Evolutionary conservation across 1,284 basidiomycete species (phyloP), one percentile per base, ranked within the genome.

Genomic region (Rhodotorula sp.): DNA sequence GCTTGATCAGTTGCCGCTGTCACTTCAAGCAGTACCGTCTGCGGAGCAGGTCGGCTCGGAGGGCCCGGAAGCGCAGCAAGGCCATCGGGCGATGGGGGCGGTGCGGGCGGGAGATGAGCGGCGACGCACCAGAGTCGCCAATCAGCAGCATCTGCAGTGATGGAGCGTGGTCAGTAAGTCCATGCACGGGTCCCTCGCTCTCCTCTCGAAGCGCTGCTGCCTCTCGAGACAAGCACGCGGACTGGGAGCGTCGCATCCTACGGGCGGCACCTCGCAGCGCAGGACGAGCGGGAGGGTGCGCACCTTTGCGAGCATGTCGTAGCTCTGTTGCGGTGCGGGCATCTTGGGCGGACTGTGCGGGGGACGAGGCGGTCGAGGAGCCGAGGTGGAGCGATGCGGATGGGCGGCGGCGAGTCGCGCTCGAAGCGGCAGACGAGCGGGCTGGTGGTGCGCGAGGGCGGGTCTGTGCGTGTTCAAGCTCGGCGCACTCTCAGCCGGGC

Each of bases 91-190:
- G 63, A 27, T 45, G 17, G 52, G 53, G 53, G 53, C 53, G 53
- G 53, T 54, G 53, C 27, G 27, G 53, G 27, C 53, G 53, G 27
- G 46, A 19, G 23, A 50, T 65, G 50, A 74, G 60, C 17, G 55
- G 48, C 34, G 23, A 61, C 82, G 78, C 70, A 93, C 93, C 94
- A 79, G 94, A 97, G 84, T 97, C 94, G 74, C 94, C 94, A 81
- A 97, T 97, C 81, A 97, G 90, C 70, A 97, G 88, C 77, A 97
- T 90, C 90, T 93, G 77, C 42, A 14, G 8, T 25, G 13, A 12
- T 19, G 25, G 7, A 14, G 5, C 34, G 34, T 34, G 34, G 34
- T 34, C 34, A 34, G 34, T 34, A 34, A 34, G 34, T 34, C 34
- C 34, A 3, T 5, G 7, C 0, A 14, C 10, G 16, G 0, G 53